Conservation (phyloP, 179 eudicot species). For the Drosera spatulata region DNA sequence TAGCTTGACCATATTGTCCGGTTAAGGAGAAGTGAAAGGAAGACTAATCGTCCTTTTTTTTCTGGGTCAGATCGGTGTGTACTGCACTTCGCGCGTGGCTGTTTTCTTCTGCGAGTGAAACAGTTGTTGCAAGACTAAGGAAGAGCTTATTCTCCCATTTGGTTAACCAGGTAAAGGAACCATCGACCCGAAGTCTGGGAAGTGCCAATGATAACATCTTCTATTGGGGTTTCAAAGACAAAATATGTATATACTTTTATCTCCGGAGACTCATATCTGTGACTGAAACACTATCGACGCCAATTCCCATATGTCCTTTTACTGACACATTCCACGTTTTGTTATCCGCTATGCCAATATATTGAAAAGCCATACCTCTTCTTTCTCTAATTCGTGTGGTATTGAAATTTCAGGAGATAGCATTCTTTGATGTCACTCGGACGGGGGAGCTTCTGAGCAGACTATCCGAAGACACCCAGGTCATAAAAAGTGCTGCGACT, state of each 20-base stretch:
- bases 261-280: too few species aligned
- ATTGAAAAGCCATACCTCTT: too few species aligned
- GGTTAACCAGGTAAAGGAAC: constrained; percentile 38
- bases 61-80: constrained; percentile 43
- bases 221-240: not conserved
- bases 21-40: too few species aligned
- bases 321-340: too few species aligned
- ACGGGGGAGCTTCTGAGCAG: constrained; percentile 90
- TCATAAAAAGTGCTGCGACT: constrained; percentile 89
- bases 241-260: too few species aligned
- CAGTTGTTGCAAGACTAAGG: constrained; percentile 84
- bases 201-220: too few species aligned
- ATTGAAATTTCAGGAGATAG: constrained; percentile 49
- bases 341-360: too few species aligned
- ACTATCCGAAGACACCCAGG: constrained; percentile 88
- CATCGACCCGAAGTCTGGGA: too few species aligned
- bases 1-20: too few species aligned
- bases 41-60: not conserved
- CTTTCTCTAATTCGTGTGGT: too few species aligned
- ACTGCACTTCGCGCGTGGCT: constrained; percentile 79
- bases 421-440: constrained; percentile 83
- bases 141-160: constrained; percentile 71
- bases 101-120: constrained; percentile 80
- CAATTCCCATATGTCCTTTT: too few species aligned
- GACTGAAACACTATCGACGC: too few species aligned